Evolutionary conservation across 345 rosid genomes (phyloP), one percentile per base, ranked within the genome.

Genomic region (Melaleuca alternifolia): DNA sequence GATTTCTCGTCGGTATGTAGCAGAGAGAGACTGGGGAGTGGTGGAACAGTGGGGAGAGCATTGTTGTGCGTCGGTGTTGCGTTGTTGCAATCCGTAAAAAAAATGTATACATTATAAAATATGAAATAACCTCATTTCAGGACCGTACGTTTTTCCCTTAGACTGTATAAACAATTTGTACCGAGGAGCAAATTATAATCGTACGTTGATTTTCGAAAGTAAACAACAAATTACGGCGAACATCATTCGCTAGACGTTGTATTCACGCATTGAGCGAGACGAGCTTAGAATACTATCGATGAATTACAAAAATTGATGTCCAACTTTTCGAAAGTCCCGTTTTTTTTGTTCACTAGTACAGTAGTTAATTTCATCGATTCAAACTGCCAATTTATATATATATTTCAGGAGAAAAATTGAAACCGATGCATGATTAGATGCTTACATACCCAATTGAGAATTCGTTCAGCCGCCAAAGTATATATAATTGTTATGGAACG

Each of bases 1-100:
- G 90, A 81, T 56, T 88, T 18, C 90, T 91, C 96, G 95, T 94
- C 93, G 88, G 89, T n/a, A 92, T 91, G 92, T 82, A 87, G 91
- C 88, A 86, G 90, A 87, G 85, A 86, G 65, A 50, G 88, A 18
- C 37, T 41, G 23, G 51, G 20, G 41, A 52, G 87, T 12, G 53
- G 50, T 23, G n/a, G 33, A 53, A 51, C 83, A 76, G 65, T 33
- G n/a, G 51, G 28, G 41, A 41, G 41, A 13, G 71, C 79, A 16
- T 33, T 18, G 79, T 33, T 18, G 79, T 65, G 79, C 79, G 79
- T 65, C 79, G 79, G 79, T 65, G 79, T 65, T 18, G 79, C 79
- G 24, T 5, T 65, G 13, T 33, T 33, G 46, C 18, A 65, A 41
- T 65, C 77, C 15, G 24, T 54, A 6, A 15, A 20, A 15, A 15